Percentiles rank a stretch among this genome's conserved stretches.
phyloP scores from a whole-genome alignment of 75 land plant species.

The Pinus tabuliformis region DNA sequence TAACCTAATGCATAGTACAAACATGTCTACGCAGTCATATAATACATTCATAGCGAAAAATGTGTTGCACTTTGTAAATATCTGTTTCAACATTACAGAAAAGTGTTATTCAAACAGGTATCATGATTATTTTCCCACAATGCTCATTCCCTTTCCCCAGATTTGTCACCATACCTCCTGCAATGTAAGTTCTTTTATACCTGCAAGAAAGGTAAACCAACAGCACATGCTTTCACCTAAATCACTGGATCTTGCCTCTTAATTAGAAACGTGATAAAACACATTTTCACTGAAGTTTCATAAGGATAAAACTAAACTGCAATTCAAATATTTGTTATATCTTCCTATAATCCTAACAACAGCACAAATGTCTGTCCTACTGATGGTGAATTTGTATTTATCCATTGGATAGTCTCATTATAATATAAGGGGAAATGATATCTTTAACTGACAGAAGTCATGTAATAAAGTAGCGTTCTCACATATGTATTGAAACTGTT shows the following conservation, averaged over 20 bases:
- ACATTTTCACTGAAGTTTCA: neutral
- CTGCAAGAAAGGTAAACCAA: neutral
- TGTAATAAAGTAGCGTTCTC: no score
- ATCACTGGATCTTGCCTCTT: conserved; percentile 2
- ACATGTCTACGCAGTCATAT: neutral
- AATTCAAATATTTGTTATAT: neutral
- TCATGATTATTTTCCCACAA: neutral
- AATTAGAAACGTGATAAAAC: neutral
- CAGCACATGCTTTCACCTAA: neutral
- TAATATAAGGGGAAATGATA: no score
- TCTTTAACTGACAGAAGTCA: no score
- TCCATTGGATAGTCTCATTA: no score
- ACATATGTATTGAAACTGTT: no score
- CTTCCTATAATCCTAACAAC: neutral
- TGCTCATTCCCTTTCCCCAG: neutral
- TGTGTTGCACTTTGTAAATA: no score
- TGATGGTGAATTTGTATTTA: neutral
- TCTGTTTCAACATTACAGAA: neutral
- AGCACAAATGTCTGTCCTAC: neutral
- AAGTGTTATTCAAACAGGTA: neutral
- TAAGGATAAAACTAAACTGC: neutral
- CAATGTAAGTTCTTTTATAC: neutral
- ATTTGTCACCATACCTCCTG: neutral
- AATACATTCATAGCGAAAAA: no score
- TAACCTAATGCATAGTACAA: neutral